These are phyloP conservation scores for Solanum pimpinellifolium DNA, from an alignment of 257 asterid species.

Conservation along the genomic window DNA sequence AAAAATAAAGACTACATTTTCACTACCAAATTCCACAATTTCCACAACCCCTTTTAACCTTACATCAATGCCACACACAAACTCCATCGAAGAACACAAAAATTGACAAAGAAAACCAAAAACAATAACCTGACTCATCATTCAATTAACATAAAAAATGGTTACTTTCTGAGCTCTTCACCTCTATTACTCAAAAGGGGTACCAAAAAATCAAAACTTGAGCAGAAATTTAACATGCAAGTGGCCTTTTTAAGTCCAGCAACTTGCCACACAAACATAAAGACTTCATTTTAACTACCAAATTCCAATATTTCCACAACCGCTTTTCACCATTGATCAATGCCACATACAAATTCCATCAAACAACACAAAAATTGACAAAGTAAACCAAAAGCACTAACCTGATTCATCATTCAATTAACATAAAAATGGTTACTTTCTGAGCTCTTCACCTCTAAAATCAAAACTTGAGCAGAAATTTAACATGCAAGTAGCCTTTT, in stretches of 20 bases:
- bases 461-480: not conserved
- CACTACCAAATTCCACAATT: not conserved
- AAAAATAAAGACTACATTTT: not conserved
- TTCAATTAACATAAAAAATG: not conserved
- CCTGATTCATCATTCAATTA: constrained; percentile 6
- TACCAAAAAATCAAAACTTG: not conserved
- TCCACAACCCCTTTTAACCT: not conserved
- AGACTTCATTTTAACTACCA: not conserved
- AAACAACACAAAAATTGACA: not conserved
- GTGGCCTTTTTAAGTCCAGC: not conserved
- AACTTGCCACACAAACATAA: not conserved
- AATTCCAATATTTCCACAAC: not conserved
- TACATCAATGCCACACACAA: not conserved
- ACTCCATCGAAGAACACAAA: not conserved
- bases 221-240: not conserved
- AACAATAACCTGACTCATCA: constrained; percentile 1
- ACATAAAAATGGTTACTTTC: not conserved
- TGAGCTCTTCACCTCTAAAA: not conserved
- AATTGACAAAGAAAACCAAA: not conserved
- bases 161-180: not conserved
- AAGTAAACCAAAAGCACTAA: not conserved
- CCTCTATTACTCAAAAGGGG: not conserved
- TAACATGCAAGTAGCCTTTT: not conserved
- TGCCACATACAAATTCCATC: not conserved
- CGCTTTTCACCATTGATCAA: not conserved